Conservation (phyloP, 352 stramenopile genomes). For the Globisporangium splendens region DNA sequence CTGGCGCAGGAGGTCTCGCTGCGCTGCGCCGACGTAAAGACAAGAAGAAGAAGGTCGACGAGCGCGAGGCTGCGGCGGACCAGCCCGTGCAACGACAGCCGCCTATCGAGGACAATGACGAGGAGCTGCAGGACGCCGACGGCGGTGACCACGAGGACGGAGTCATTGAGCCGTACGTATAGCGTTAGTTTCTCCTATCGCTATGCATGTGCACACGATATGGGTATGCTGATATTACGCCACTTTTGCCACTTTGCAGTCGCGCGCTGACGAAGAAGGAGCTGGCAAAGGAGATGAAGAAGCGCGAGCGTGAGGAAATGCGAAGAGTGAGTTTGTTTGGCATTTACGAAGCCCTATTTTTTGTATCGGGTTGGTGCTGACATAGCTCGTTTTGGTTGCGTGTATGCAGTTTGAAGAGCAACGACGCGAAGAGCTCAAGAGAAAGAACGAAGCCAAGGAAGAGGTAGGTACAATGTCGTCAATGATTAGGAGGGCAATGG, state of each 20-base stretch:
- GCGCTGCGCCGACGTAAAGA: conserved; percentile 66
- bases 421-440: conserved; percentile 55
- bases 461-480: conserved; percentile 15
- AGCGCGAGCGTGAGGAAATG: conserved; percentile 67
- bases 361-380: neutral
- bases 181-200: too few species aligned
- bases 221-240: neutral
- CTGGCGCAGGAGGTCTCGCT: conserved; percentile 32
- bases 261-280: conserved; percentile 72
- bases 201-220: neutral
- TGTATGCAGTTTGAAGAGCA: conserved; percentile 62
- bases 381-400: too few species aligned
- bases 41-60: conserved; percentile 36
- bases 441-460: conserved; percentile 52
- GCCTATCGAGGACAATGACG: conserved; percentile 11
- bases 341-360: neutral
- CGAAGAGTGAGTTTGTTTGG: conserved; percentile 33
- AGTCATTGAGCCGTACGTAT: conserved; percentile 39
- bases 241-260: conserved; percentile 12
- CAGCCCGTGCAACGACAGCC: conserved; percentile 6
- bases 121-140: conserved; percentile 9
- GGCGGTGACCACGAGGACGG: conserved; percentile 17
- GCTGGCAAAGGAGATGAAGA: conserved; percentile 76
- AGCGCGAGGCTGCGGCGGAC: conserved; percentile 14
- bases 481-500: too few species aligned